Percentiles rank a stretch among this genome's conserved stretches.
Evolutionary conservation across 805 yeast genomes (phyloP).

Genomic region (Candida parachauliodes): DNA sequence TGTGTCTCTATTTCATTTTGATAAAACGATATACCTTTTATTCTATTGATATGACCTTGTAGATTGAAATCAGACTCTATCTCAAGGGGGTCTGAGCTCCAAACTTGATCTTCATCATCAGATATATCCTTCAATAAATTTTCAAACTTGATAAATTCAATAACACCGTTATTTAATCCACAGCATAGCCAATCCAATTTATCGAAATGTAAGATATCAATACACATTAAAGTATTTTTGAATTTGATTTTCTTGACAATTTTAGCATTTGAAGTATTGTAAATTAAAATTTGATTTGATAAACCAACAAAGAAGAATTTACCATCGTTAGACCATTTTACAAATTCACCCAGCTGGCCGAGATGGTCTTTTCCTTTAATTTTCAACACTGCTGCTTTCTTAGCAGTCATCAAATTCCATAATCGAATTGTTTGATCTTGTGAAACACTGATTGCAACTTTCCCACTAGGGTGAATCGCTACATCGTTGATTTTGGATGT

Average conservation of each 20-base stretch:
- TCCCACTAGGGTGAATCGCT: constrained; percentile 85
- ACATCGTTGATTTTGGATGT: constrained; percentile 77
- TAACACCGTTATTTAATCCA: constrained; percentile 70
- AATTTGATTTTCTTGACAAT: constrained; percentile 51
- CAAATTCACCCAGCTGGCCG: constrained; percentile 62
- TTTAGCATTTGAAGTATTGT: constrained; percentile 59
- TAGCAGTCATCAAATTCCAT: constrained; percentile 97
- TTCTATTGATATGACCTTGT: constrained; percentile 80
- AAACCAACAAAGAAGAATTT: constrained; percentile 73
- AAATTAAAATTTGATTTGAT: constrained; percentile 59
- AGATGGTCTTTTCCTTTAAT: constrained; percentile 63
- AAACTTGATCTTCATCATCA: constrained; percentile 25
- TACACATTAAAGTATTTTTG: constrained; percentile 60
- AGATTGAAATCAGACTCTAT: constrained; percentile 53
- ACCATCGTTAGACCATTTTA: constrained; percentile 69
- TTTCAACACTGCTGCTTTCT: constrained; percentile 83
- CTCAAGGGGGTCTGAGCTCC: constrained; percentile 20
- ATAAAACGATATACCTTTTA: constrained; percentile 69
- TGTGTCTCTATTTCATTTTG: constrained; percentile 32
- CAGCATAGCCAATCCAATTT: constrained; percentile 56
- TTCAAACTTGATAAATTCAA: constrained; percentile 51
- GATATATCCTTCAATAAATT: constrained; percentile 16
- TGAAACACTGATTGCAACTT: constrained; percentile 86
- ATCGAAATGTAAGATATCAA: constrained; percentile 48
- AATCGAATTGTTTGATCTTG: constrained; percentile 78